These are phyloP conservation scores for Cyberlindnera euphorbiae DNA, from an alignment of 805 yeast species.

Conservation along the genomic window DNA sequence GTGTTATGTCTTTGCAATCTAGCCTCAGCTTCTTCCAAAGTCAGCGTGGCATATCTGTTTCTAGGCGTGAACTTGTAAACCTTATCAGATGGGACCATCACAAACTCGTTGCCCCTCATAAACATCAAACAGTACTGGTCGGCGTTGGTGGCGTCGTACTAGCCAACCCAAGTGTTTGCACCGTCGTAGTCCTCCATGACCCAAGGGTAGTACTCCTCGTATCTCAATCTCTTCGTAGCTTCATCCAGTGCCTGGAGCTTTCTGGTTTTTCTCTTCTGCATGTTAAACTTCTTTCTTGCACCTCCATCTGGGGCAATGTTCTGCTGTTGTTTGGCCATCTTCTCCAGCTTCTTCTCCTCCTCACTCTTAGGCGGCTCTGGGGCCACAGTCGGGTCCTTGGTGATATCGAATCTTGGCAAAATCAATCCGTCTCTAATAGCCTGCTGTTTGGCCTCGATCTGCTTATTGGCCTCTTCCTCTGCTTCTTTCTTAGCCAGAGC, in stretches of 20 bases:
- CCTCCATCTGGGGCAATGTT: conserved; percentile 92
- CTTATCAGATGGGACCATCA: conserved; percentile 92
- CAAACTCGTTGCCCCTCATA: conserved; percentile 67
- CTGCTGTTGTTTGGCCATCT: conserved; percentile 36
- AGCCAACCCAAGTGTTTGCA: conserved; percentile 90
- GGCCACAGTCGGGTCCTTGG: conserved; percentile 25
- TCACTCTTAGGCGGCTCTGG: conserved; percentile 31
- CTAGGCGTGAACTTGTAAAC: conserved; percentile 91
- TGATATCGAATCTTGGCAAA: conserved; percentile 12
- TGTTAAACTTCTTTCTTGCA: conserved; percentile 61
- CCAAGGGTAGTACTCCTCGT: conserved; percentile 98
- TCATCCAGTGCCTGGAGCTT: conserved; percentile 82
- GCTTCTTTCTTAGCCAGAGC: conserved; percentile 29
- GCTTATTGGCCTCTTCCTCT: conserved; percentile 31
- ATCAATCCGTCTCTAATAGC: conserved; percentile 16
- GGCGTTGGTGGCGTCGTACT: conserved; percentile 83
- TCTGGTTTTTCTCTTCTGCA: conserved; percentile 71
- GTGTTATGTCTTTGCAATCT: conserved; percentile 75
- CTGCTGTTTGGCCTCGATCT: conserved; percentile 16
- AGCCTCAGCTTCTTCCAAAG: conserved; percentile 94
- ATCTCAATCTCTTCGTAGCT: conserved; percentile 74
- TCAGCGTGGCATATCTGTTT: conserved; percentile 87
- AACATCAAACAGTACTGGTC: conserved; percentile 84
- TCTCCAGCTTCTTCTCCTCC: conserved; percentile 34
- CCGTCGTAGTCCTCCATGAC: conserved; percentile 96